A percentile compares a stretch with the other conserved stretches of the same genome.
phyloP scores from a whole-genome alignment of 2,329 filamentous ascomycete genomes.

The Metarhizium album region DNA sequence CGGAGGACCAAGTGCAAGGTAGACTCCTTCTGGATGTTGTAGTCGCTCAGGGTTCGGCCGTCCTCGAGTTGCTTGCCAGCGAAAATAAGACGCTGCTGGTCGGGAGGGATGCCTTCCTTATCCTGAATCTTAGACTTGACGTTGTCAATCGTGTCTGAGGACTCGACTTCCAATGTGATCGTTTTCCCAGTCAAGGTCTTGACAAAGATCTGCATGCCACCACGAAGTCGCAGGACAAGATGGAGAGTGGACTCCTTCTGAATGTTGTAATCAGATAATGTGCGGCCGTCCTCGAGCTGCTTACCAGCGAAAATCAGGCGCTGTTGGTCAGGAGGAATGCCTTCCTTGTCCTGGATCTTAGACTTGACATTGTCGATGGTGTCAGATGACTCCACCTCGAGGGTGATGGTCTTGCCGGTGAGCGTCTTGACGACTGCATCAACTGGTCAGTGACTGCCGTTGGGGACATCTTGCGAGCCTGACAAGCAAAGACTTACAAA shows the following conservation, averaged over 20 bases:
- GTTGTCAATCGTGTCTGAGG: slow-evolving; percentile 84
- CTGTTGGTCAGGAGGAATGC: slow-evolving; percentile 91
- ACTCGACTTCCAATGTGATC: slow-evolving; percentile 85
- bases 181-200: slow-evolving; percentile 89
- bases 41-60: slow-evolving; percentile 81
- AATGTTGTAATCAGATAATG: slow-evolving; percentile 87
- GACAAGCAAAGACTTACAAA: slow-evolving; percentile 38
- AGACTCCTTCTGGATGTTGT: slow-evolving; percentile 93
- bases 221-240: slow-evolving; percentile 75
- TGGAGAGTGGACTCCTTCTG: slow-evolving; percentile 87
- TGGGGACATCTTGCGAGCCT: not conserved
- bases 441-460: slow-evolving; percentile 9
- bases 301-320: slow-evolving; percentile 92
- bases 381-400: slow-evolving; percentile 80
- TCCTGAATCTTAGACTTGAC: slow-evolving; percentile 91
- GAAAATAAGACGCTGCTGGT: slow-evolving; percentile 90
- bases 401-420: slow-evolving; percentile 89
- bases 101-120: slow-evolving; percentile 87
- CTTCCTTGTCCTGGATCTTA: slow-evolving; percentile 97
- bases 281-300: slow-evolving; percentile 89
- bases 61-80: slow-evolving; percentile 91
- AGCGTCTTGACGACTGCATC: slow-evolving; percentile 60
- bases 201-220: slow-evolving; percentile 84
- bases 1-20: slow-evolving; percentile 73
- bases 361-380: slow-evolving; percentile 95